These are phyloP conservation scores for Quercus glauca DNA, from an alignment of 306 rosid genomes.

Conservation along the genomic window DNA sequence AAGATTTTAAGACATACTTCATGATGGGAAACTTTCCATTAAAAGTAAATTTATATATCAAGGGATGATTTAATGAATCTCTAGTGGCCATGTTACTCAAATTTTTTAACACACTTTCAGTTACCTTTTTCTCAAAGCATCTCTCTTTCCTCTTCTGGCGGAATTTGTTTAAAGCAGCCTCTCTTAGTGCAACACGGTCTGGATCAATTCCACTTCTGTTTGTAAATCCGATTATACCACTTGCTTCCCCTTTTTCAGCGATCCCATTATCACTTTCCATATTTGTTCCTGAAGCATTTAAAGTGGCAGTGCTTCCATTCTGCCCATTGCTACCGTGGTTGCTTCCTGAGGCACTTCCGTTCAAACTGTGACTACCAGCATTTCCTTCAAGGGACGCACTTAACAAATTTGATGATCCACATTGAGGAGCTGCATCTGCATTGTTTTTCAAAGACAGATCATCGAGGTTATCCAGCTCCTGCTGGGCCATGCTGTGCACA, in stretches of 20 bases:
- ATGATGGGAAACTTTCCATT: background rate
- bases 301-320: background rate
- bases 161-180: constrained; percentile 43
- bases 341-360: constrained; percentile 11
- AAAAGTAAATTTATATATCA: background rate
- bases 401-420: background rate
- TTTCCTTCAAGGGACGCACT: background rate
- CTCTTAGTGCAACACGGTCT: constrained; percentile 21
- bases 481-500: constrained; percentile 11
- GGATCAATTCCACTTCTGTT: background rate
- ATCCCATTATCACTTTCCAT: background rate
- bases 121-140: constrained; percentile 57
- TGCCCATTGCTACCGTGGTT: constrained; percentile 15
- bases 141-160: constrained; percentile 51
- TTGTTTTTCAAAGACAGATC: background rate
- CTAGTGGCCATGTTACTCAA: background rate
- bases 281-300: background rate
- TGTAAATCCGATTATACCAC: background rate
- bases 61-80: background rate
- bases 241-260: background rate
- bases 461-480: background rate
- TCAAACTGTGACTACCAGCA: background rate
- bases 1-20: background rate
- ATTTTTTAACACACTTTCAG: background rate
- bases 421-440: background rate